Conservation (phyloP, 1,284 basidiomycete species). For the Fomes fomentarius region DNA sequence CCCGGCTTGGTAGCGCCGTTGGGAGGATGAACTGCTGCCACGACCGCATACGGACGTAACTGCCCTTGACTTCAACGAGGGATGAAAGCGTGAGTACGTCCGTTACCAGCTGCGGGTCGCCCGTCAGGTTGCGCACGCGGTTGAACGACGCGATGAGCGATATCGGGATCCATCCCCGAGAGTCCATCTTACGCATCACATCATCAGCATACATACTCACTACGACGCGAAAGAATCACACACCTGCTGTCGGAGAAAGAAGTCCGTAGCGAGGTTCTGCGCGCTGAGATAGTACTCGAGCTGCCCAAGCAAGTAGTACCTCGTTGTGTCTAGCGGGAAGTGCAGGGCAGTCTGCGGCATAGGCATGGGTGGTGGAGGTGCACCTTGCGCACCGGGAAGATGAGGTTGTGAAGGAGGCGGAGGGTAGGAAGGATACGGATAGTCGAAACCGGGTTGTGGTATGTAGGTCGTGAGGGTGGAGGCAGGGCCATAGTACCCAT, state of each 20-base stretch:
- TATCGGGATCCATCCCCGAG: constrained; percentile 86
- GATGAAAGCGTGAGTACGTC: constrained; percentile 74
- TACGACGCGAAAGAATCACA: constrained; percentile 28
- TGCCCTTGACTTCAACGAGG: constrained; percentile 73
- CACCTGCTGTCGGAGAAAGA: constrained; percentile 79
- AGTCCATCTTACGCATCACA: constrained; percentile 74
- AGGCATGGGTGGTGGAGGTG: constrained; percentile 47
- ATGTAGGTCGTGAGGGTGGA: constrained; percentile 17
- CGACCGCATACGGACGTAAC: constrained; percentile 66
- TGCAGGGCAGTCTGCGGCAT: constrained; percentile 57
- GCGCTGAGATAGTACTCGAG: constrained; percentile 89
- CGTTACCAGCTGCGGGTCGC: constrained; percentile 65
- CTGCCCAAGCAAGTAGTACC: constrained; percentile 76
- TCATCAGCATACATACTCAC: constrained; percentile 6
- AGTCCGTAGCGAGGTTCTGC: constrained; percentile 85
- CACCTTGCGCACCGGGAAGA: constrained; percentile 14
- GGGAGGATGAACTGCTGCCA: constrained; percentile 80
- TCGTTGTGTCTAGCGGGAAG: constrained; percentile 65
- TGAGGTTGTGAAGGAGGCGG: constrained; percentile 22
- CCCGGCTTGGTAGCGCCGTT: constrained; percentile 51
- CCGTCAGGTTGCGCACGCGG: constrained; percentile 74
- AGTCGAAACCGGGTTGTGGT: constrained; percentile 17
- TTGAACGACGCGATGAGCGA: constrained; percentile 85
- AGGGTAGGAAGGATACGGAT: constrained; percentile 17
- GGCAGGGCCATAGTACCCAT: constrained; percentile 23